Conservation (phyloP, 345 rosid species). For the Balakata baccata region DNA sequence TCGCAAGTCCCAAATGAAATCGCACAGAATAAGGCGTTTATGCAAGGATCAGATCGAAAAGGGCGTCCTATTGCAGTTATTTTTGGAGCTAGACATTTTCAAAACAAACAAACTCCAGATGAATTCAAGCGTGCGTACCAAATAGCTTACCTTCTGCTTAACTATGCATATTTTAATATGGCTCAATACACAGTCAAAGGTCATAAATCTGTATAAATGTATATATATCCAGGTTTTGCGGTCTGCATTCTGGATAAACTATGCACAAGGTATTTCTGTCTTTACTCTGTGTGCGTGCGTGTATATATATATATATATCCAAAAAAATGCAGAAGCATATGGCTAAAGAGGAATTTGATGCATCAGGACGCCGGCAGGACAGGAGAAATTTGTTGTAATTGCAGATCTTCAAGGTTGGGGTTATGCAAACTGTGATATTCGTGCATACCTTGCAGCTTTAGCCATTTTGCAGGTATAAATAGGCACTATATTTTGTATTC, state of each 20-base stretch:
- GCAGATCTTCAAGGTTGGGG: conserved; percentile 55
- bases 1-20: conserved; percentile 30
- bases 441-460: conserved; percentile 35
- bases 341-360: not conserved
- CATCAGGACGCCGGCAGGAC: conserved; percentile 37
- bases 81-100: conserved; percentile 38
- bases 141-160: too few species aligned
- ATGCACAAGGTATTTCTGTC: conserved; percentile 33
- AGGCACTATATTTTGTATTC: not conserved
- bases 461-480: conserved; percentile 40
- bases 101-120: conserved; percentile 31
- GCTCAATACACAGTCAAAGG: too few species aligned
- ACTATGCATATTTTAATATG: too few species aligned
- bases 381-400: conserved; percentile 42
- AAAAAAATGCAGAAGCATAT: not conserved
- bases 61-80: conserved; percentile 35
- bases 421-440: conserved; percentile 46
- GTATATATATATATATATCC: not conserved
- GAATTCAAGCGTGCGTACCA: conserved; percentile 44
- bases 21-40: conserved; percentile 44
- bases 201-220: not conserved
- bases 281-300: too few species aligned
- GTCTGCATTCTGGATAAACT: conserved; percentile 35
- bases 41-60: conserved; percentile 45
- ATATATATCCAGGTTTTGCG: conserved; percentile 31